phyloP scores from a whole-genome alignment of 495 filamentous ascomycete genomes.

The Aspergillus baeticus region DNA sequence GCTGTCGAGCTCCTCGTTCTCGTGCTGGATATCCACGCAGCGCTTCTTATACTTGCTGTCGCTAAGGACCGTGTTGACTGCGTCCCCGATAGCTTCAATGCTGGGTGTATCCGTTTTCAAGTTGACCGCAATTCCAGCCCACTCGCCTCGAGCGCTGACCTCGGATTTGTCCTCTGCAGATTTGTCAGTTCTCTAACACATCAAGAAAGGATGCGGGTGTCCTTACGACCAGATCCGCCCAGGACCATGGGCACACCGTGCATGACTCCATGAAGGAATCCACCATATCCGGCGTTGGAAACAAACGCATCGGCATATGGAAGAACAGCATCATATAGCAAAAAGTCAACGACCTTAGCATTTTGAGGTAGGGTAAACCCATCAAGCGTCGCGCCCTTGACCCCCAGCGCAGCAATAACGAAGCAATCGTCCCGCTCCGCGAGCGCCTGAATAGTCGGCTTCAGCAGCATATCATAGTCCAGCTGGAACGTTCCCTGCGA shows the following conservation, averaged over 20 bases:
- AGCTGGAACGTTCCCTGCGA: slow-evolving; percentile 5
- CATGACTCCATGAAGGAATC: slow-evolving; percentile 8
- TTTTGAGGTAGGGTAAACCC: neutral
- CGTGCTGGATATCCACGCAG: slow-evolving; percentile 3
- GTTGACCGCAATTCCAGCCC: slow-evolving; percentile 7
- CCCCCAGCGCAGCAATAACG: slow-evolving; percentile 1
- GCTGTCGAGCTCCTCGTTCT: slow-evolving; percentile 7
- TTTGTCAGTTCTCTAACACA: neutral
- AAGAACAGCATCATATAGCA: slow-evolving; percentile 2
- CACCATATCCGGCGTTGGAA: slow-evolving; percentile 3
- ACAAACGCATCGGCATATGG: slow-evolving; percentile 7
- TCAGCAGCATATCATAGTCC: slow-evolving; percentile 6
- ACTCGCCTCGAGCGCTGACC: slow-evolving; percentile 4
- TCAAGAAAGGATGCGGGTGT: neutral
- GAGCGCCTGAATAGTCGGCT: slow-evolving; percentile 1
- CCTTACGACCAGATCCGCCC: neutral
- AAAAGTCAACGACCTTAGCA: slow-evolving; percentile 1
- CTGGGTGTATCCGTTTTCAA: neutral
- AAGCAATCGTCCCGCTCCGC: neutral
- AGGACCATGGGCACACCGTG: slow-evolving; percentile 9
- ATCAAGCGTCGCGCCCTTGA: neutral
- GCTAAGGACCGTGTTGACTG: neutral
- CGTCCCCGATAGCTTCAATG: neutral
- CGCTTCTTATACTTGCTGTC: slow-evolving; percentile 1
- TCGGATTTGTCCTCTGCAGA: slow-evolving; percentile 6